Evolutionary conservation across 1,284 basidiomycete species (phyloP).

Genomic region (Trichosporon faecale): DNA sequence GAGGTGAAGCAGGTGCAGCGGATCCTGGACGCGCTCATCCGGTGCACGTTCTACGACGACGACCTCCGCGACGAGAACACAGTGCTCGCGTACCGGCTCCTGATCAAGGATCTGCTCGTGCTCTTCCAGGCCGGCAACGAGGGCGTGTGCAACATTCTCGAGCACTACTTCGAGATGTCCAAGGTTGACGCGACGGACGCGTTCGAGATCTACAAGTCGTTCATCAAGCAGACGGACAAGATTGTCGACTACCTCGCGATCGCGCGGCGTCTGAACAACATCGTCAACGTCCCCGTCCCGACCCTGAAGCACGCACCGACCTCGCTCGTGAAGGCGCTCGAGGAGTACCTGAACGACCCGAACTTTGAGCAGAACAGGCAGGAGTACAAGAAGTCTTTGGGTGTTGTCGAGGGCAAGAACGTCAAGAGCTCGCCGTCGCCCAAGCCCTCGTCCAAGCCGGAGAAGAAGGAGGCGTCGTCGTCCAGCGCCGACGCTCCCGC

Average conservation of each 20-base stretch:
- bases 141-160: slow-evolving; percentile 94
- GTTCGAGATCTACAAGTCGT: slow-evolving; percentile 84
- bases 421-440: slow-evolving; percentile 14
- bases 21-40: slow-evolving; percentile 80
- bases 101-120: slow-evolving; percentile 94
- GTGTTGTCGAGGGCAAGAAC: slow-evolving; percentile 61
- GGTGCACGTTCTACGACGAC: slow-evolving; percentile 89
- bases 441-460: background rate
- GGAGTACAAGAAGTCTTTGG: slow-evolving; percentile 85
- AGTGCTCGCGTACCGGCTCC: slow-evolving; percentile 82
- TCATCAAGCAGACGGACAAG: slow-evolving; percentile 89
- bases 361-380: slow-evolving; percentile 92
- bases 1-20: slow-evolving; percentile 89
- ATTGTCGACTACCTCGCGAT: slow-evolving; percentile 94
- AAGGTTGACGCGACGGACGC: slow-evolving; percentile 83
- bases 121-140: slow-evolving; percentile 97
- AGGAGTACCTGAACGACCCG: slow-evolving; percentile 93
- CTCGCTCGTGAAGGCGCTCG: slow-evolving; percentile 83
- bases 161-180: slow-evolving; percentile 99
- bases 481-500: slow-evolving; percentile 13
- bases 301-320: slow-evolving; percentile 94
- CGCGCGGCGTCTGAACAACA: slow-evolving; percentile 84
- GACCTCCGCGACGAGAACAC: slow-evolving; percentile 89
- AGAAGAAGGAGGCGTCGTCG: slow-evolving; percentile 18
- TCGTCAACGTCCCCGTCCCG: slow-evolving; percentile 89